Evolutionary conservation across 2,329 filamentous ascomycete genomes (phyloP), one percentile per base, ranked within the genome.

Genomic region (Chalara sp.): DNA sequence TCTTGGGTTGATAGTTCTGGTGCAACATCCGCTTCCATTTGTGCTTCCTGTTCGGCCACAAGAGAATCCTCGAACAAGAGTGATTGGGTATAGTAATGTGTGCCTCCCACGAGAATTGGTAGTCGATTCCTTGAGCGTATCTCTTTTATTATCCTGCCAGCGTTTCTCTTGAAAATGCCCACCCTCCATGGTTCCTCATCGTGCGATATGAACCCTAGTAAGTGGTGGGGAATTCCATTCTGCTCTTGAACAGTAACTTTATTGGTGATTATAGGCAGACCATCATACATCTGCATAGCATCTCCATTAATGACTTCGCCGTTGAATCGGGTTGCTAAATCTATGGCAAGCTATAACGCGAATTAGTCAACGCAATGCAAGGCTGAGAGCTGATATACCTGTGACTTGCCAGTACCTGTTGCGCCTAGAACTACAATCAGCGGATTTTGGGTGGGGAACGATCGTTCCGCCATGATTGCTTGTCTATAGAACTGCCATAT

Each of bases 271-370:
- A 97, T 85, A 5, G 93, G 90, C 42, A 99, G 73, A 3, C 93
- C 93, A 48, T 80, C 79, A 68, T 99, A 99, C 71, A 99, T 83
- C 67, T 99, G 93, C 90, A 99, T 96, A 39, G 93, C 93, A 74
- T 99, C 93, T 44, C 89, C 89, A 65, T 99, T 99, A 71, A 99
- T 90, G 48, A 99, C 80, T 68, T 99, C 93, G 64, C 95, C 93
- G 67, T 93, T 84, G 69, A 90, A 91, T 28, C 78, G 81, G 41
- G 76, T 76, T 1, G 95, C 93, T 47, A 99, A 72, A 56, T 96
- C 89, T 40, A 99, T 86, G 6, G 93, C 93, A 58, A 67, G 60
- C 65, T 67, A 46, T 31, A 33, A 46, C 21, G 21, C 21, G 21
- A 21, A 21, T 53, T 30, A 42, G 10, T 6, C 32, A 10, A n/a